Evolutionary conservation across 352 stramenopile genomes (phyloP), one percentile per base, ranked within the genome.

Genomic region (Phytophthora sp.): DNA sequence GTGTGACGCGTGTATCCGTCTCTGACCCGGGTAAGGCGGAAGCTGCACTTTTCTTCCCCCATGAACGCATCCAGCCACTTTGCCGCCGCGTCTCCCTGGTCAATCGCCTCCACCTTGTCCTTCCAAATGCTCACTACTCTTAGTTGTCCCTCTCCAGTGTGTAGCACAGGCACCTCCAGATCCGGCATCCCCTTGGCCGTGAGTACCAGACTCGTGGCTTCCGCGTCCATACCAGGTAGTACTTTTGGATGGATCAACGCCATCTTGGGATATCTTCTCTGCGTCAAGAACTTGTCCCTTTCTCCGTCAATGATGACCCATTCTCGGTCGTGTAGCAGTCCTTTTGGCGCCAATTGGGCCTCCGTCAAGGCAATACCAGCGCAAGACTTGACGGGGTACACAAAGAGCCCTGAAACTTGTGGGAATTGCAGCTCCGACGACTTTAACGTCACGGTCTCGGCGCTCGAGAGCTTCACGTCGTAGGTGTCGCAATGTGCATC

Each of bases 301-400:
- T 79, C 76, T 27, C 71, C 69, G 57, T 94, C 84, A 21, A 88
- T 78, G 42, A 96, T 71, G 66, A 95, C 86, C 84, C 86, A 96
- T 53, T 76, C 71, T 36, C 89, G 84, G 63, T 96, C 89, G 55
- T 90, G 77, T 11, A 71, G 44, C 27, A 96, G 57, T 1, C 88
- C 86, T 54, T 81, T 84, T 0, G 56, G 77, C 3, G 82, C 87
- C 39, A 93, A 69, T 38, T 77, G 39, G 0, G 67, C 78, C 26
- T 69, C 53, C 1, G 79, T 57, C 6, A 95, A 38, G 3, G 74
- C 68, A n/a, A 91, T 81, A 1, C 81, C 83, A 45, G 66, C 71
- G 62, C 87, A 94, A n/a, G 79, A 91, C 67, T 96, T 95, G 71
- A 96, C 77, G 27, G 89, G 89, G 66, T 95, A 96, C 38, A 96